Conservation (phyloP, 139 green algal species). For the Chlorella sp. region DNA sequence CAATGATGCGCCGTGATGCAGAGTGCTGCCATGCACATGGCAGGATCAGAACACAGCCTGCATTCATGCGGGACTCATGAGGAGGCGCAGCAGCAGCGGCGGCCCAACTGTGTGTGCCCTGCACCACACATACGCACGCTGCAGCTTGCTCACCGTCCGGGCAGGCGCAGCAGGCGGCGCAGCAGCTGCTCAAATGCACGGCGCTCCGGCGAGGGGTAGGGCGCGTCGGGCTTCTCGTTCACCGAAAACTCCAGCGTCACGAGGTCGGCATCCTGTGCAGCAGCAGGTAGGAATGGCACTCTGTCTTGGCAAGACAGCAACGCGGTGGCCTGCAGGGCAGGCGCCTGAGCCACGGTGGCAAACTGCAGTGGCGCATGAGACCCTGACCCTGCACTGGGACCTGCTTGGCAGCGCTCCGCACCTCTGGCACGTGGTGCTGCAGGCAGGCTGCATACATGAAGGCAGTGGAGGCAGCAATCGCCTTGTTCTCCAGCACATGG, state of each 20-base stretch:
- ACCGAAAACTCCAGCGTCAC: neutral
- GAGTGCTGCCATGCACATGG: no score
- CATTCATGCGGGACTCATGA: no score
- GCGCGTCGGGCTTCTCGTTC: neutral
- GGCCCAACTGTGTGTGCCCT: no score
- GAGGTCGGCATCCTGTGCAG: neutral
- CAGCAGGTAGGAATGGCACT: neutral
- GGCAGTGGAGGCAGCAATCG: neutral
- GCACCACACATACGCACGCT: no score
- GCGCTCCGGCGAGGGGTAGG: neutral
- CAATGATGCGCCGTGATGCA: no score
- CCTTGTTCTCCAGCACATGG: slow-evolving; percentile 3
- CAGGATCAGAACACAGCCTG: no score
- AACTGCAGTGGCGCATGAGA: neutral
- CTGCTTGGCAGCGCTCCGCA: no score
- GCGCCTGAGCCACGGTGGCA: neutral
- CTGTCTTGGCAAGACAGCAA: neutral
- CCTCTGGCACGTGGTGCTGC: slow-evolving; percentile 12
- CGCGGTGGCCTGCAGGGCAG: no score
- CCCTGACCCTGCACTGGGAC: no score
- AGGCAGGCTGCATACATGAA: slow-evolving; percentile 4
- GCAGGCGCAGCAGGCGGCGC: slow-evolving; percentile 31
- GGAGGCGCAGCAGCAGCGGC: no score
- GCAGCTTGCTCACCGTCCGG: no score
- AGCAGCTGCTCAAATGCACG: slow-evolving; percentile 40